These are phyloP conservation scores for Viola odorata DNA, from an alignment of 345 rosid species.

Conservation along the genomic window DNA sequence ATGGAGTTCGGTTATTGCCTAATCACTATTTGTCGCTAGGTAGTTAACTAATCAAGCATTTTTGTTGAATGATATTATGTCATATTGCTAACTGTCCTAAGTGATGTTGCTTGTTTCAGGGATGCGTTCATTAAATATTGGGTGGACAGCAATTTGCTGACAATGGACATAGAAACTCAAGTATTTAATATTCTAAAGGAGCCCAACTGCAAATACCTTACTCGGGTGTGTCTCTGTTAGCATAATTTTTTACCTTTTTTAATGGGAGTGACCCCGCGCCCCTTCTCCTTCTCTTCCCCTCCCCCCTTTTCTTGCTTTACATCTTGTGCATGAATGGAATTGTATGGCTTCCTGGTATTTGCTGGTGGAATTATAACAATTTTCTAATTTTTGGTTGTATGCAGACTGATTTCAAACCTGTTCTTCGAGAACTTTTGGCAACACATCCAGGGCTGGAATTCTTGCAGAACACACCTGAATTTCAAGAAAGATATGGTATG, in stretches of 20 bases:
- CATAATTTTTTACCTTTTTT: no score
- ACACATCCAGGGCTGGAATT: conserved; percentile 87
- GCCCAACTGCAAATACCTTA: conserved; percentile 58
- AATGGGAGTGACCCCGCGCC: no score
- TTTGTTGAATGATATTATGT: neutral
- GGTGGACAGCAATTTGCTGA: conserved; percentile 65
- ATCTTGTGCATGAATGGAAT: neutral
- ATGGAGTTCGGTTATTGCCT: no score
- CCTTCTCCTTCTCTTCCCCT: no score
- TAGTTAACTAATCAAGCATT: neutral
- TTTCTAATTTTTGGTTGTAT: conserved; percentile 7
- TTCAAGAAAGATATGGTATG: conserved; percentile 90
- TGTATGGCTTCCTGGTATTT: conserved; percentile 9
- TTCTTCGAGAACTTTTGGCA: conserved; percentile 70
- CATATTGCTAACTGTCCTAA: neutral
- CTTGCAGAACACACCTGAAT: conserved; percentile 63
- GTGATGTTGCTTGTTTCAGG: conserved; percentile 33
- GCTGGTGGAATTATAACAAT: neutral
- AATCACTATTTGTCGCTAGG: neutral
- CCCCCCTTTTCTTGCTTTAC: neutral
- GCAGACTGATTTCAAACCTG: conserved; percentile 76
- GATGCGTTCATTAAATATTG: conserved; percentile 67
- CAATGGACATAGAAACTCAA: conserved; percentile 61
- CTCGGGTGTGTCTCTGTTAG: conserved; percentile 48
- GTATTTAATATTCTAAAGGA: conserved; percentile 65